Evolutionary conservation across 768 basidiomycete species (phyloP), one percentile per base, ranked within the genome.

Genomic region (Mycena latifolia): DNA sequence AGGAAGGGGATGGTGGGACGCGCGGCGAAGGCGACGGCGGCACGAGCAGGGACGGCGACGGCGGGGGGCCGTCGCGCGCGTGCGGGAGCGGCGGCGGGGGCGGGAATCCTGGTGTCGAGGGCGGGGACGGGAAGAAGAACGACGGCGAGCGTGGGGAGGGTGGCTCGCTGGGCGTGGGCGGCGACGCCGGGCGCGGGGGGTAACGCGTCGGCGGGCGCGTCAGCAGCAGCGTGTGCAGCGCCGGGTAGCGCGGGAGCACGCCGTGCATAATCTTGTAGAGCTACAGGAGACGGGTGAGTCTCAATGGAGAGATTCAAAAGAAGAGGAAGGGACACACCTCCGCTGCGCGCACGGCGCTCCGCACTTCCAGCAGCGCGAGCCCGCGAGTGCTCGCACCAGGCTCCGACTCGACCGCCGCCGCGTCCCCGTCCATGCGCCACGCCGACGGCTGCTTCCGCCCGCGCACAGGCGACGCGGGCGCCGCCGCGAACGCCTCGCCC

Each of bases 161-260:
- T 3, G 69, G 65, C n/a, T 41, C 25, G 20, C 46, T 46, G 3
- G 22, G 4, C 17, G 37, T 37, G 5, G 22, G 6, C 31, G 31
- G 31, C 37, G 37, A 10, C 7, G 47, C 10, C n/a, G 3, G 37
- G 14, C 5, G 47, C 20, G 39, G 37, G 2, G 43, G n/a, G 58
- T 22, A n/a, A n/a, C 28, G 8, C 27, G 33, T 18, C 2, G 43
- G 47, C 14, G 64, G 64, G 15, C 65, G 61, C 18, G 65, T 70
- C 18, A 70, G 65, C 24, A 70, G 54, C 3, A 70, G 53, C 5
- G 61, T 66, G 46, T 57, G 65, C 39, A 70, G 61, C 3, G 65
- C 52, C 3, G 65, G 58, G 51, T 63, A 70, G 45, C 69, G 65
- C 53, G 69, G 65, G 18, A 70, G 55, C n/a, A 70, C 47, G 8